A percentile compares a stretch with the other conserved stretches of the same genome.
These are phyloP conservation scores for Ganoderma multipileum DNA, from an alignment of 1,284 basidiomycete species.

Conservation along the genomic window DNA sequence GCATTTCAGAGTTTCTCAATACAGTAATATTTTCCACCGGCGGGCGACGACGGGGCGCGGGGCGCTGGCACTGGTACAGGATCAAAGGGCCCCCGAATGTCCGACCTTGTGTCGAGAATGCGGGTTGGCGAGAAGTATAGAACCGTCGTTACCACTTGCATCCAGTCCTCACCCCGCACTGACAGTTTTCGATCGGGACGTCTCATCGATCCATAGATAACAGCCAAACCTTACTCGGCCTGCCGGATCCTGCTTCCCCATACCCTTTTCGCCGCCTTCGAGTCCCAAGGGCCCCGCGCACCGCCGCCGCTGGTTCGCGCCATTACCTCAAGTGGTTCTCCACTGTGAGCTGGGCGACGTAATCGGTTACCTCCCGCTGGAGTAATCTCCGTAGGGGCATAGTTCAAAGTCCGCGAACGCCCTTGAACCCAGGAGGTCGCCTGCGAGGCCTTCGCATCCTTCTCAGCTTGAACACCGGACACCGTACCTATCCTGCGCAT, in stretches of 20 bases:
- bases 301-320: constrained; percentile 15
- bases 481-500: constrained; percentile 8
- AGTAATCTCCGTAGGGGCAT: constrained; percentile 10
- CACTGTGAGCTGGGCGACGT: constrained; percentile 15
- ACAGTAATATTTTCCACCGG: constrained; percentile 22
- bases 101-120: constrained; percentile 16
- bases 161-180: constrained; percentile 10
- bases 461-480: constrained; percentile 19
- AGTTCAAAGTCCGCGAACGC: constrained; percentile 19
- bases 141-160: constrained; percentile 10
- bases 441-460: not conserved
- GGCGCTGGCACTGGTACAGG: constrained; percentile 19
- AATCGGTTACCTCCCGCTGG: constrained; percentile 15
- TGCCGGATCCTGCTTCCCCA: constrained; percentile 1
- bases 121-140: constrained; percentile 9
- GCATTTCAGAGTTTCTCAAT: constrained; percentile 14
- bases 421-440: constrained; percentile 7
- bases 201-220: constrained; percentile 21
- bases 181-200: constrained; percentile 8
- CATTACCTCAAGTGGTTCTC: constrained; percentile 8
- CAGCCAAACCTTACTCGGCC: constrained; percentile 6
- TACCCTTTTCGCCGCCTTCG: not conserved
- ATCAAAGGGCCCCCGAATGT: constrained; percentile 20
- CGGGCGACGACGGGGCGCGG: constrained; percentile 10
- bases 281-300: constrained; percentile 8